phyloP scores from a whole-genome alignment of 305 asterid species.

The Petunia hybrid region DNA sequence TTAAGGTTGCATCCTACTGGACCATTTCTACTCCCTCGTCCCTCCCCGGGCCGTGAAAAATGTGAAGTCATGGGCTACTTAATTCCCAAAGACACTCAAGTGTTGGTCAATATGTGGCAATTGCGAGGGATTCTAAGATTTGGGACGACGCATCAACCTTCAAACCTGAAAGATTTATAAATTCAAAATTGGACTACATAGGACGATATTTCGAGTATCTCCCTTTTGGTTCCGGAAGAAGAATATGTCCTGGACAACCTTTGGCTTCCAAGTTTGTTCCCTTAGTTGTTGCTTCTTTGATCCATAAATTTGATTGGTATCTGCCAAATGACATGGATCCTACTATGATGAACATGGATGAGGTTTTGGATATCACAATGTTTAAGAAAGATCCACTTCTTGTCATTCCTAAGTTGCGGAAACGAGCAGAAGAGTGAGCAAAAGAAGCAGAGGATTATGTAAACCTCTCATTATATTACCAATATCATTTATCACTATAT shows the following conservation, averaged over 20 bases:
- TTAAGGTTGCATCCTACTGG: constrained; percentile 65
- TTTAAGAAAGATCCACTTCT: no score
- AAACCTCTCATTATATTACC: no score
- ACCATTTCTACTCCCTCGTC: constrained; percentile 55
- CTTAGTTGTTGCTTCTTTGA: constrained; percentile 55
- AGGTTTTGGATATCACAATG: no score
- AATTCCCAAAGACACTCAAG: constrained; percentile 57
- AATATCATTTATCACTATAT: no score
- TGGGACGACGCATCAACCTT: constrained; percentile 48
- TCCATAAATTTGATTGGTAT: constrained; percentile 54
- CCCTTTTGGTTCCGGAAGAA: constrained; percentile 67
- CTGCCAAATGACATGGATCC: no score
- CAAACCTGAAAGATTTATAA: constrained; percentile 57
- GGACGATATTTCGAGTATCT: constrained; percentile 56
- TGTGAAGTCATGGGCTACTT: constrained; percentile 57
- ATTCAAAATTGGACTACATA: constrained; percentile 44
- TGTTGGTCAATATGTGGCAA: constrained; percentile 61
- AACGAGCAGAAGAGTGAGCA: no score
- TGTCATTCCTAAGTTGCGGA: no score
- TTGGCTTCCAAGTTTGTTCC: constrained; percentile 60
- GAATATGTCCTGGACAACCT: constrained; percentile 60
- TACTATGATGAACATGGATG: no score
- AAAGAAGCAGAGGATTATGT: no score
- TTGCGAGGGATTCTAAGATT: constrained; percentile 56
- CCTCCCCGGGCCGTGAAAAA: constrained; percentile 47